Base-by-base conservation (phyloP, 108 stramenopile genomes). In the Pseudonitzschia pungens region DNA sequence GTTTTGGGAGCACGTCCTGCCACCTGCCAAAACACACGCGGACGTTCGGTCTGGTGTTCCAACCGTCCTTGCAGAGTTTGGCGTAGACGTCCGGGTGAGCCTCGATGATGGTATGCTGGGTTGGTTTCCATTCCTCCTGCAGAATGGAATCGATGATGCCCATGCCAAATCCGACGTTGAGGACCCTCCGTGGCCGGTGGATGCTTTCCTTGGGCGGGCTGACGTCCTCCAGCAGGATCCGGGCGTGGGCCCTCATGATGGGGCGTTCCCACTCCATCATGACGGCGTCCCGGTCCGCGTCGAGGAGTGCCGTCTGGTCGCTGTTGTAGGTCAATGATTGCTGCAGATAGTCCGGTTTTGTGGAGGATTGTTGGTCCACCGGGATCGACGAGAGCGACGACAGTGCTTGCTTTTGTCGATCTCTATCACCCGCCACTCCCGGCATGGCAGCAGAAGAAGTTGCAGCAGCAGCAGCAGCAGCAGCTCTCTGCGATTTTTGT, bases 241-340 rank as follows among this genome's bases (percentile, higher is more conserved):
- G 76, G 1, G 97, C 95, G 82, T 97, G 97, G n/a, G 84, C 86
- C 50, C 88, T 79, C 97, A 97, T 97, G 41, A 97, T 78, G 0
- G 97, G 97, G 12, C 90, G 65, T 80, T 97, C 97, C 97, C 97
- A 97, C 82, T 97, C 93, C 97, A 97, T 97, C 97, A 97, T 97
- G 56, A 97, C 94, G 1, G 95, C 97, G 82, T 97, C 97, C 36
- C 89, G 64, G 70, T 96, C 95, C 57, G 75, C 73, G 71, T 92
- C 91, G 29, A 95, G 74, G 29, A 92, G 69, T 0, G 89, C 80
- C 21, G 75, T 80, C 33, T 78, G 74, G 32, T 88, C 84, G 28
- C 72, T 79, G 56, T 81, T 87, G 68, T 92, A 92, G 31, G 76
- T 71, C 9, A 91, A 78, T 43, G 76, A 77, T 1, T 92, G 90